These are phyloP conservation scores for Thoreauomyces humboldtii DNA, from an alignment of 192 early-diverging fungal species.

Conservation along the genomic window DNA sequence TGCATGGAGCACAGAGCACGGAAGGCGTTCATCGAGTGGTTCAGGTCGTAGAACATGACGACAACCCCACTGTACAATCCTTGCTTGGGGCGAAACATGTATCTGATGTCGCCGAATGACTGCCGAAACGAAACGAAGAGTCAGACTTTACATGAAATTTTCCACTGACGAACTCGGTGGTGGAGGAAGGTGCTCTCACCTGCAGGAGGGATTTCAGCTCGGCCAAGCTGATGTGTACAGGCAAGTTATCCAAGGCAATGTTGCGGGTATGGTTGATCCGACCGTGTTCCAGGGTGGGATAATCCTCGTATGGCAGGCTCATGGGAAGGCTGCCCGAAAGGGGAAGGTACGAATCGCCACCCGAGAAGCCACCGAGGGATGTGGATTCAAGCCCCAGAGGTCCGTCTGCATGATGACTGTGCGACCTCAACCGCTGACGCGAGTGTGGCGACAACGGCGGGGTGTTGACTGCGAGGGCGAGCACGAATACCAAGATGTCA, in stretches of 20 bases:
- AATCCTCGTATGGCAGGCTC: not conserved
- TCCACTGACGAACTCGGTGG: not conserved
- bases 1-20: constrained; percentile 8
- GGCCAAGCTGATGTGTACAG: constrained; percentile 11
- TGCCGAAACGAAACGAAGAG: not conserved
- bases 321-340: not conserved
- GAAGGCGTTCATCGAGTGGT: constrained; percentile 35
- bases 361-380: not conserved
- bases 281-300: not conserved
- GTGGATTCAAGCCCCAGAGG: not conserved
- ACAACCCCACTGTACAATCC: constrained; percentile 32
- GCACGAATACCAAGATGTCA: not conserved
- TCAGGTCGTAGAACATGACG: constrained; percentile 48
- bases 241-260: constrained; percentile 23
- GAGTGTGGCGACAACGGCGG: constrained; percentile 6
- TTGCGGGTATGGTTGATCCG: constrained; percentile 14
- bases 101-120: constrained; percentile 40
- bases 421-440: constrained; percentile 1
- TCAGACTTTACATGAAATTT: not conserved
- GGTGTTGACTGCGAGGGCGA: not conserved
- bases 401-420: not conserved
- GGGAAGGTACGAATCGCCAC: not conserved
- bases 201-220: constrained; percentile 6
- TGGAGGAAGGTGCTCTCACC: not conserved
- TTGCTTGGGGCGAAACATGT: constrained; percentile 34